These are phyloP conservation scores for Tripidium arundinaceum DNA, from an alignment of 202 grass and related monocot species.

Conservation along the genomic window DNA sequence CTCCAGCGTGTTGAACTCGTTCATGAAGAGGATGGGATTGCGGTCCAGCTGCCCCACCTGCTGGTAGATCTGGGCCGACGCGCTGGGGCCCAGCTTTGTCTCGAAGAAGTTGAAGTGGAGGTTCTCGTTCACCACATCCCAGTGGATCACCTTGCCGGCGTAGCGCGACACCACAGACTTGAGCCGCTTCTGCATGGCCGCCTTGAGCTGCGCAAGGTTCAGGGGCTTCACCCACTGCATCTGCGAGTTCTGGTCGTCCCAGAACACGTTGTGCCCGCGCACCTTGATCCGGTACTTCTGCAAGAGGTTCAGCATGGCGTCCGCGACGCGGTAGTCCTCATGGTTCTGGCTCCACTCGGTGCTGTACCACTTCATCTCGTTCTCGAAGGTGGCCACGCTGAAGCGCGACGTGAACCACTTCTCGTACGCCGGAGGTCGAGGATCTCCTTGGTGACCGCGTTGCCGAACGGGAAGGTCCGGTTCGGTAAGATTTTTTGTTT, in stretches of 20 bases:
- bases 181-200: slow-evolving; percentile 39
- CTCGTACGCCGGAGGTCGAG: slow-evolving; percentile 57
- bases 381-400: slow-evolving; percentile 92
- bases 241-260: slow-evolving; percentile 64
- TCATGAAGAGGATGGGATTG: slow-evolving; percentile 52
- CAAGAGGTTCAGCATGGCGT: slow-evolving; percentile 57
- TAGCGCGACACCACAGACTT: slow-evolving; percentile 59
- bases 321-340: slow-evolving; percentile 61
- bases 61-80: slow-evolving; percentile 60
- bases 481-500: too few species aligned
- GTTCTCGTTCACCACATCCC: slow-evolving; percentile 96
- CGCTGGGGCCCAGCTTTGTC: slow-evolving; percentile 13
- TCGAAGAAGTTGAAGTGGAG: slow-evolving; percentile 76
- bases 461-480: too few species aligned
- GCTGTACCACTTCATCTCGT: slow-evolving; percentile 98
- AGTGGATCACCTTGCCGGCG: slow-evolving; percentile 64
- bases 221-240: slow-evolving; percentile 50
- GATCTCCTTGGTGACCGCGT: too few species aligned
- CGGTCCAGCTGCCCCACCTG: slow-evolving; percentile 43
- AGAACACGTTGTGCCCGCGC: slow-evolving; percentile 90
- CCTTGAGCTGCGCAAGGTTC: neutral
- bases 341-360: slow-evolving; percentile 41
- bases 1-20: slow-evolving; percentile 93
- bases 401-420: slow-evolving; percentile 82
- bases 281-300: slow-evolving; percentile 40